Evolutionary conservation across 345 rosid species (phyloP), one percentile per base, ranked within the genome.

Genomic region (Syzygium oleosum): DNA sequence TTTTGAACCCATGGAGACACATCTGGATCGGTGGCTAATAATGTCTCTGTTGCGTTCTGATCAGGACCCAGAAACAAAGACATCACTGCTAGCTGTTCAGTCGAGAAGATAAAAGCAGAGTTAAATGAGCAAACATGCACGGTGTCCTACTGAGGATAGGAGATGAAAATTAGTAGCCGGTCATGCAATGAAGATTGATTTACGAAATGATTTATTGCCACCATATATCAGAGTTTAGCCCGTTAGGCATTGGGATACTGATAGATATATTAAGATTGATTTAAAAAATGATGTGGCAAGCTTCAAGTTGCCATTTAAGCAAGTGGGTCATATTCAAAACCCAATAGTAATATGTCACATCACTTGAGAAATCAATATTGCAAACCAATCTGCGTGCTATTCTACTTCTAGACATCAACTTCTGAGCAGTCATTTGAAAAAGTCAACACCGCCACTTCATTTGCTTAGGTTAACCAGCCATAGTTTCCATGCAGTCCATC

Each of bases 31-130:
- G 91, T 90, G 34, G 93, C 94, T 83, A 96, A 65, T 22, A 95
- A 88, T 79, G 95, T 89, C 91, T 97, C 99, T 4, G 96, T 95
- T 58, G 98, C 96, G 23, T 87, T 84, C 92, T 96, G 99, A 88
- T 97, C 98, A 51, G 98, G 98, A 87, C 99, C 99, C 93, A 97
- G 87, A 95, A 97, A 97, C 21, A 97, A 99, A 78, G 98, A 97
- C 98, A 95, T 94, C 84, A 97, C 99, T 80, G 98, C 99, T 54
- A 96, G 89, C 99, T 97, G 93, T 46, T 79, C 85, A 91, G 41
- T 59, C 87, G 87, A 89, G 58, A 86, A 38, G 88, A 85, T 78
- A 46, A 79, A 10, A 54, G 84, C 85, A 79, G 77, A 88, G 51
- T 34, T 17, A 27, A 53, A 85, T 91, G 86, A 55, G 63, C 78